These are phyloP conservation scores for Penicillium lagena DNA, from an alignment of 495 filamentous ascomycete species.

Conservation along the genomic window DNA sequence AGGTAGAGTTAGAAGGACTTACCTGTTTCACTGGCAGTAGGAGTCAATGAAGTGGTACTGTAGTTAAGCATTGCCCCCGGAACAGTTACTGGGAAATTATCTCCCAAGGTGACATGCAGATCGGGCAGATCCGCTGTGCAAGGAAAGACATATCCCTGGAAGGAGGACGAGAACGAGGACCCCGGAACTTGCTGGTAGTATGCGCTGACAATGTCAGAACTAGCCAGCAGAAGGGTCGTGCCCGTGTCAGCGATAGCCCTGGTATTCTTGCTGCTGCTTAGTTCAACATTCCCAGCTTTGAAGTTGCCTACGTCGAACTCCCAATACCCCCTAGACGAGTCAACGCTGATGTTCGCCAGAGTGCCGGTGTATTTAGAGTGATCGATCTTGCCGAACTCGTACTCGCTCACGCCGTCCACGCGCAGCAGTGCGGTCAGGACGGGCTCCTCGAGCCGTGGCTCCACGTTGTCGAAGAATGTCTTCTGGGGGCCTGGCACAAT, in stretches of 20 bases:
- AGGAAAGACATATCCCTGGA: conserved; percentile 60
- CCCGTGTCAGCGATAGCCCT: conserved; percentile 65
- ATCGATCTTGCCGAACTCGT: conserved; percentile 74
- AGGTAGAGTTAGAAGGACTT: conserved; percentile 9
- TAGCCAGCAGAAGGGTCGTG: conserved; percentile 66
- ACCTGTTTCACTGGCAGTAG: conserved; percentile 32
- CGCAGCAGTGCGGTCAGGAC: conserved; percentile 70
- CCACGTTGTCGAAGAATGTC: conserved; percentile 79
- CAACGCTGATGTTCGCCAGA: conserved; percentile 58
- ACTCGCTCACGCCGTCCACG: conserved; percentile 53
- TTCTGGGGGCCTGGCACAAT: conserved; percentile 59
- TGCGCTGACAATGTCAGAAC: conserved; percentile 47
- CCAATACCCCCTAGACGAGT: conserved; percentile 68
- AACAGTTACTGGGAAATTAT: conserved; percentile 51
- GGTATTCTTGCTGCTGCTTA: conserved; percentile 16
- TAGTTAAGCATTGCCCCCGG: conserved; percentile 33
- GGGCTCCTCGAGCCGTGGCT: conserved; percentile 53
- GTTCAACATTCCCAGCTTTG: conserved; percentile 42
- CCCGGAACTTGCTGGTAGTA: conserved; percentile 60
- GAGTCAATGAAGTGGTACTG: conserved; percentile 9
- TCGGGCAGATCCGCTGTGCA: conserved; percentile 58
- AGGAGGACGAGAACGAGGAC: conserved; percentile 37
- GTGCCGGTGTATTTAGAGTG: conserved; percentile 54
- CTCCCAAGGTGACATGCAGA: conserved; percentile 60
- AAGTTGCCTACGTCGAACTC: conserved; percentile 56